These are phyloP conservation scores for Wallemia mellicola DNA, from an alignment of 1,284 basidiomycete genomes.

Conservation along the genomic window DNA sequence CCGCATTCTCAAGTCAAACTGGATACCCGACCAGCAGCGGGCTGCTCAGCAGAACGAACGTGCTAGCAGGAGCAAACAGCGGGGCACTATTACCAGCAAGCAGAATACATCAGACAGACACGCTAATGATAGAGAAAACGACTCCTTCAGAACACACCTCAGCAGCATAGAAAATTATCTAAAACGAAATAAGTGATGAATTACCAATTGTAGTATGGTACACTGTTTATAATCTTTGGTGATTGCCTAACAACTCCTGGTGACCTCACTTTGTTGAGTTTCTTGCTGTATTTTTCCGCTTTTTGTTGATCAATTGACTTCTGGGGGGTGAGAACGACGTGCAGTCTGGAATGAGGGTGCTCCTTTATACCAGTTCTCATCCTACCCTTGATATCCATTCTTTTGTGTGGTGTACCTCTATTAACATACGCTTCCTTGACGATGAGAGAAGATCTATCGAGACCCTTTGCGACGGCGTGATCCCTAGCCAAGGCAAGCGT, in stretches of 20 bases:
- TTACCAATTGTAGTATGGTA: neutral
- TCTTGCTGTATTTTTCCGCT: neutral
- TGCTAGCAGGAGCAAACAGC: neutral
- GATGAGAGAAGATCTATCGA: slow-evolving; percentile 41
- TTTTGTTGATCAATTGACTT: neutral
- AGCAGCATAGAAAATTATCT: neutral
- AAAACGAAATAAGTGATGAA: neutral
- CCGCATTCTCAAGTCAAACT: neutral
- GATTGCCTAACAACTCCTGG: neutral
- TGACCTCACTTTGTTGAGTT: neutral
- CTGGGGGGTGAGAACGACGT: slow-evolving; percentile 28
- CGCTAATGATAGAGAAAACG: neutral
- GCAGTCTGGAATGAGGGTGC: slow-evolving; percentile 45
- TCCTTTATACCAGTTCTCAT: slow-evolving; percentile 47
- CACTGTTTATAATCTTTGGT: neutral
- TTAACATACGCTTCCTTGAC: slow-evolving; percentile 73
- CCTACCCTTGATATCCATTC: slow-evolving; percentile 61
- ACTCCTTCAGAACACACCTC: neutral
- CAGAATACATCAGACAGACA: neutral
- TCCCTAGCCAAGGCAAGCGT: slow-evolving; percentile 65
- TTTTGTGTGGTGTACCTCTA: slow-evolving; percentile 40
- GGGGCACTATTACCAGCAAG: neutral
- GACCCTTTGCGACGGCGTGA: slow-evolving; percentile 53
- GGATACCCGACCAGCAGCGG: neutral
- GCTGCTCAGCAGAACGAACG: neutral